A percentile compares a stretch with the other conserved stretches of the same genome.
Conservation (phyloP, 257 asterid species). For the Coffea canephora region DNA sequence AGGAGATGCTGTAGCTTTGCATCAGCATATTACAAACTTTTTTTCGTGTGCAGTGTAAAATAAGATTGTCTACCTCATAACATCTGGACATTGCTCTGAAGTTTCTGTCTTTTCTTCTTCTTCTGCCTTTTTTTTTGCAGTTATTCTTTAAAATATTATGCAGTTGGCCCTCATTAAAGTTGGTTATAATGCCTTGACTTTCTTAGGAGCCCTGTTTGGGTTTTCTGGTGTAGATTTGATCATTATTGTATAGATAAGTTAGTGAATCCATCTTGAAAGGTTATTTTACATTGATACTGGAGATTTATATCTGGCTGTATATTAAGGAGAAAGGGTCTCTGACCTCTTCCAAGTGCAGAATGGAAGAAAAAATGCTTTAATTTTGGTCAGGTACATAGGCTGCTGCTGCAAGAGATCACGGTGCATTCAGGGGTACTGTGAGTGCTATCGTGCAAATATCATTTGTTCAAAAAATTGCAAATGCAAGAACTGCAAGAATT, state of each 20-base stretch:
- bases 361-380: slow-evolving; percentile 27
- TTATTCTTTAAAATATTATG: neutral
- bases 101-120: neutral
- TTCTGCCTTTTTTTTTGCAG: neutral
- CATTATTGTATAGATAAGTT: neutral
- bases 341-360: slow-evolving; percentile 20
- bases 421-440: slow-evolving; percentile 37
- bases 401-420: slow-evolving; percentile 39
- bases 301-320: neutral
- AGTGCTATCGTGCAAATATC: slow-evolving; percentile 36
- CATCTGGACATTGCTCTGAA: neutral
- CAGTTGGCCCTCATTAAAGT: neutral
- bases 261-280: neutral
- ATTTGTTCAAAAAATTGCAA: slow-evolving; percentile 35
- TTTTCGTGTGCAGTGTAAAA: neutral
- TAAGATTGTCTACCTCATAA: neutral
- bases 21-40: neutral
- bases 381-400: slow-evolving; percentile 24
- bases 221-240: neutral
- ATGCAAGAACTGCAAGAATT: slow-evolving; percentile 33
- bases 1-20: neutral
- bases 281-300: neutral
- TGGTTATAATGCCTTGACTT: neutral
- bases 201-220: neutral
- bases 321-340: neutral